Evolutionary conservation across 2,329 filamentous ascomycete species (phyloP).

Genomic region (Aspergillus udagawae): DNA sequence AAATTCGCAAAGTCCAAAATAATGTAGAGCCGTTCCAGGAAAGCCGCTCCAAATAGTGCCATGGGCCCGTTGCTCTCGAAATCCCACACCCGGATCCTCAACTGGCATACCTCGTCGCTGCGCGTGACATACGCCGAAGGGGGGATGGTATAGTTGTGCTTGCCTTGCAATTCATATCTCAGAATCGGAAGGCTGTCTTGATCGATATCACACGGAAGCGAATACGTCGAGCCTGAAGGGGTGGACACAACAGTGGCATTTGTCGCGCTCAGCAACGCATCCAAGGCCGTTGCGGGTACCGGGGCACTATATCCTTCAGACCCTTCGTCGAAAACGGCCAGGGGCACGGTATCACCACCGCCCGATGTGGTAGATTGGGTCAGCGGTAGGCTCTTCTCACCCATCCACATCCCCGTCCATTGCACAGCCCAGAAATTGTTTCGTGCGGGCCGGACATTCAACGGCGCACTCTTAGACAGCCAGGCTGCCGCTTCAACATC

Average conservation of each 20-base stretch:
- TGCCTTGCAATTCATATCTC: background rate
- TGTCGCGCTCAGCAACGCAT: background rate
- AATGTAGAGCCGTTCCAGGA: background rate
- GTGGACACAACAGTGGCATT: background rate
- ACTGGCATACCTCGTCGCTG: too few relatives aligned
- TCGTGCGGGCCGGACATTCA: background rate
- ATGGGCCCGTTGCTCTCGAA: background rate
- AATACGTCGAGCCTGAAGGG: too few relatives aligned
- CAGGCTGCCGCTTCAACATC: background rate
- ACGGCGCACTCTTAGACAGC: background rate
- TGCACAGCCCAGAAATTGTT: background rate
- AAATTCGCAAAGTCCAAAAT: background rate
- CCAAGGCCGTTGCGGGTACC: background rate
- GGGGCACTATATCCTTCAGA: background rate
- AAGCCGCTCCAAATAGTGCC: background rate
- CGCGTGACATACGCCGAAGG: too few relatives aligned
- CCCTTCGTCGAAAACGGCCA: background rate
- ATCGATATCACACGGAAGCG: too few relatives aligned
- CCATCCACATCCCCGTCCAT: background rate
- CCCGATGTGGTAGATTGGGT: too few relatives aligned
- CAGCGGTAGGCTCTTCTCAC: background rate
- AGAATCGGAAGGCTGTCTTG: too few relatives aligned
- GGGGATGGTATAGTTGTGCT: background rate
- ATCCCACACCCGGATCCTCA: too few relatives aligned
- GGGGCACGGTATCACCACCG: too few relatives aligned